Base-by-base conservation (phyloP, 768 basidiomycete species). In the Lactifluus volemus region DNA sequence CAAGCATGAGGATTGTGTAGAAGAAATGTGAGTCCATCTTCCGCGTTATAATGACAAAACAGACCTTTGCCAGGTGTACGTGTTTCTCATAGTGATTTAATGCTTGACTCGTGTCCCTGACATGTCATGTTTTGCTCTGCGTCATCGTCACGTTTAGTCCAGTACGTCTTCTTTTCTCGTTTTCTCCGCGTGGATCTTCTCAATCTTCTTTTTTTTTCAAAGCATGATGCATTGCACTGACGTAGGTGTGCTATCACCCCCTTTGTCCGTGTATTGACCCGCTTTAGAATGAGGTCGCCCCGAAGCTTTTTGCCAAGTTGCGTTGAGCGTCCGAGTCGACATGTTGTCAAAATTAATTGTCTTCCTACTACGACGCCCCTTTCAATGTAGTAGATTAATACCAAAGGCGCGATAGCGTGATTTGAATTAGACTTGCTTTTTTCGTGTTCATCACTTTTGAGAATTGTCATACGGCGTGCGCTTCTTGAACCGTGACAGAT, bases 181-280 rank as follows among this genome's bases (percentile, higher is more conserved):
- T 49, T 58, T 9, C 52, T 34, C 25, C 39, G 3, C 42, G 53
- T 25, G 41, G 21, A 11, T 21, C 48, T 52, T 66, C 49, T 69
- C 55, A 68, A 45, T 30, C 32, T 11, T 11, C 9, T 3, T 38
- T 30, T 5, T 48, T 58, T 2, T 25, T 59, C 30, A 15, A 68
- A 90, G 86, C 75, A 81, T 92, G 85, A 94, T 94, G 90, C 93
- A 94, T 77, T 94, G 91, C 69, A 88, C 86, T 57, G 90, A 94
- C 67, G 90, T 92, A 76, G 25, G 61, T 59, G 88, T 78, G 42
- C 30, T 34, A 5, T 25, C 36, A 29, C 55, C 34, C 25, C 8
- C 47, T 49, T 30, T 19, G 2, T 21, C 47, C 38, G 4, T 10
- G 41, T 39, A 19, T 59, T 59, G 67, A 57, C 47, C 11, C 61